Evolutionary conservation across 1,284 basidiomycete species (phyloP).

Genomic region (Bjerkandera adusta): DNA sequence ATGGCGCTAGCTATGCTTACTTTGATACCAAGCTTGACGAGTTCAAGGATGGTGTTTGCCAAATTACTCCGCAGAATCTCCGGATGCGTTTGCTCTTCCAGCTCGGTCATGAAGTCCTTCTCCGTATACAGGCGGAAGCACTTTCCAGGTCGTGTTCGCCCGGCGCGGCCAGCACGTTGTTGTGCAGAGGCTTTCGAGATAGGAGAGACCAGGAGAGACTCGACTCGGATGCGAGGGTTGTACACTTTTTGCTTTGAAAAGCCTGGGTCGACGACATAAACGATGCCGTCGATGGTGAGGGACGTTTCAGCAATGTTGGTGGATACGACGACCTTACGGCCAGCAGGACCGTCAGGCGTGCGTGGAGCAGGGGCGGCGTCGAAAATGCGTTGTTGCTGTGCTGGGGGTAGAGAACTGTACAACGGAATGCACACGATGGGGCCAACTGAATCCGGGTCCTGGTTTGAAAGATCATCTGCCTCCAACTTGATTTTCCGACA

Average conservation of each 20-base stretch:
- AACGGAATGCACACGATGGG: constrained; percentile 89
- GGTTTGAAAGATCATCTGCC: constrained; percentile 74
- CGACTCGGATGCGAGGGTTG: constrained; percentile 95
- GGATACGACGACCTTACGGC: constrained; percentile 92
- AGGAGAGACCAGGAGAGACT: constrained; percentile 90
- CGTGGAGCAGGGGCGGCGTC: constrained; percentile 76
- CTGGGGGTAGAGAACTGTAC: constrained; percentile 91
- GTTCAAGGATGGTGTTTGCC: constrained; percentile 91
- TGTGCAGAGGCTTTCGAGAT: constrained; percentile 97
- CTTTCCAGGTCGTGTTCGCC: constrained; percentile 94
- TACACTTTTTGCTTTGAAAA: constrained; percentile 98
- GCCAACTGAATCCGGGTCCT: constrained; percentile 77
- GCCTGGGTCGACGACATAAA: constrained; percentile 98
- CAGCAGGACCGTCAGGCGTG: constrained; percentile 70
- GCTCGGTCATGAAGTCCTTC: constrained; percentile 93
- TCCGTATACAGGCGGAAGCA: constrained; percentile 98
- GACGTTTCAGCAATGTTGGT: constrained; percentile 99
- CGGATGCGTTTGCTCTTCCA: constrained; percentile 96
- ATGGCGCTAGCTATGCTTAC: constrained; percentile 31
- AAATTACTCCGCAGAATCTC: constrained; percentile 94
- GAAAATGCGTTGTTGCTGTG: constrained; percentile 95
- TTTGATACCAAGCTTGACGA: constrained; percentile 92
- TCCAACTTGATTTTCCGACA: constrained; percentile 93
- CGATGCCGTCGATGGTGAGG: constrained; percentile 97
- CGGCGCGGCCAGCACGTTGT: constrained; percentile 95